phyloP scores from a whole-genome alignment of 768 basidiomycete genomes.

The Lentinus tigrinus region DNA sequence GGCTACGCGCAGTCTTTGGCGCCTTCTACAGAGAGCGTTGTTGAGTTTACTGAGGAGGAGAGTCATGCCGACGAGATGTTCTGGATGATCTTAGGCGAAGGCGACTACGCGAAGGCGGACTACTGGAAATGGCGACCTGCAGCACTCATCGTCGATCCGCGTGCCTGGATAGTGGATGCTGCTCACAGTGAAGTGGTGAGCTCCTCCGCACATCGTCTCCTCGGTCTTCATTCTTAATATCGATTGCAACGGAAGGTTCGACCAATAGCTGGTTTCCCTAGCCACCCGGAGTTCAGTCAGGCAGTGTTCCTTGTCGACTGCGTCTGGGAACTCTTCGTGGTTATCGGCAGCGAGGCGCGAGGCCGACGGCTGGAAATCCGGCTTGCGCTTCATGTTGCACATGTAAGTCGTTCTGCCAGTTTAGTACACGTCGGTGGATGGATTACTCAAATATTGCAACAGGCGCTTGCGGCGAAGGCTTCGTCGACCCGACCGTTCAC shows the following conservation, averaged over 20 bases:
- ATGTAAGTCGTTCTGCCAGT: constrained; percentile 37
- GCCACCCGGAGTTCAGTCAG: constrained; percentile 36
- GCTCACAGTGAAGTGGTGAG: constrained; percentile 41
- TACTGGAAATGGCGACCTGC: constrained; percentile 75
- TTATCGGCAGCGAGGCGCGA: constrained; percentile 69
- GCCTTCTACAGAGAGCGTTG: constrained; percentile 35
- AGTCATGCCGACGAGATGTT: constrained; percentile 75
- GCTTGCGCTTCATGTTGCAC: constrained; percentile 56
- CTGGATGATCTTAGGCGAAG: constrained; percentile 82
- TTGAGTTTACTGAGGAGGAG: constrained; percentile 65
- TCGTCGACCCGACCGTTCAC: constrained; percentile 60
- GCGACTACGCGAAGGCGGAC: constrained; percentile 73
- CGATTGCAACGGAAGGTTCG: constrained; percentile 39
- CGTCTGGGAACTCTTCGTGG: constrained; percentile 75
- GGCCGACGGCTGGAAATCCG: constrained; percentile 57
- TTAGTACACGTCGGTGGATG: not conserved
- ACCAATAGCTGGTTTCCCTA: constrained; percentile 43
- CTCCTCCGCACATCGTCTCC: constrained; percentile 1
- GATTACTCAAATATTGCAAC: not conserved
- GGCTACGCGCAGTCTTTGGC: constrained; percentile 56
- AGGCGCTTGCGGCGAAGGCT: constrained; percentile 56
- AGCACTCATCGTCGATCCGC: constrained; percentile 42
- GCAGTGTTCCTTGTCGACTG: constrained; percentile 72
- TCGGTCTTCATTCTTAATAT: not conserved
- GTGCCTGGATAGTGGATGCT: constrained; percentile 59